Conservation (phyloP, 495 filamentous ascomycete genomes). For the Margaritispora aquatica region DNA sequence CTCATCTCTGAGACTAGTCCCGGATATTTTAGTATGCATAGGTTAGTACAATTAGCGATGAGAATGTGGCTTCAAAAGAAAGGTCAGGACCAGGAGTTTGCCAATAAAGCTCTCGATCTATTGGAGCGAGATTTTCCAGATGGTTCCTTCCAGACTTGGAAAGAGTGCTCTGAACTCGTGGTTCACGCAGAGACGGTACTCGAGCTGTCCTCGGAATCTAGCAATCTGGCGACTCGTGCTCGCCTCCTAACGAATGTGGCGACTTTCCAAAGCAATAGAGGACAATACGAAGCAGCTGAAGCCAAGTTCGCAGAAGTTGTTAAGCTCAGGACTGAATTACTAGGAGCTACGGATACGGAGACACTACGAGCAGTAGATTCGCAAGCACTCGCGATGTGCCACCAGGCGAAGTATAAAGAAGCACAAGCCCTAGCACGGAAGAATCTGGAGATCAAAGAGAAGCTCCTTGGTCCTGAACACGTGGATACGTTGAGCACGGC, state of each 20-base stretch:
- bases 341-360: neutral
- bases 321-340: neutral
- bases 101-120: neutral
- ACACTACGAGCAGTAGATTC: neutral
- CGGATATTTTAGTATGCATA: slow-evolving; percentile 31
- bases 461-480: slow-evolving; percentile 27
- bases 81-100: neutral
- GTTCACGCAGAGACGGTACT: slow-evolving; percentile 33
- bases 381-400: neutral
- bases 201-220: neutral
- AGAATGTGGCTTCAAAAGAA: slow-evolving; percentile 32
- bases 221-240: neutral
- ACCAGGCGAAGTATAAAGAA: neutral
- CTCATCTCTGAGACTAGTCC: too few species aligned
- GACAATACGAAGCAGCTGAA: slow-evolving; percentile 6
- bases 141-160: slow-evolving; percentile 29
- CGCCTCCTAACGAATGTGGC: slow-evolving; percentile 4
- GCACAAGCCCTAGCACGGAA: slow-evolving; percentile 7
- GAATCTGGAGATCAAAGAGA: slow-evolving; percentile 19
- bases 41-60: slow-evolving; percentile 38
- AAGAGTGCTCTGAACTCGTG: slow-evolving; percentile 28
- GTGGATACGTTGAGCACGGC: slow-evolving; percentile 26
- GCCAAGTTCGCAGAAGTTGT: neutral
- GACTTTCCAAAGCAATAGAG: neutral
- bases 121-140: slow-evolving; percentile 30